phyloP scores from a whole-genome alignment of 1,284 basidiomycete genomes.

The Ganoderma resinaceum region DNA sequence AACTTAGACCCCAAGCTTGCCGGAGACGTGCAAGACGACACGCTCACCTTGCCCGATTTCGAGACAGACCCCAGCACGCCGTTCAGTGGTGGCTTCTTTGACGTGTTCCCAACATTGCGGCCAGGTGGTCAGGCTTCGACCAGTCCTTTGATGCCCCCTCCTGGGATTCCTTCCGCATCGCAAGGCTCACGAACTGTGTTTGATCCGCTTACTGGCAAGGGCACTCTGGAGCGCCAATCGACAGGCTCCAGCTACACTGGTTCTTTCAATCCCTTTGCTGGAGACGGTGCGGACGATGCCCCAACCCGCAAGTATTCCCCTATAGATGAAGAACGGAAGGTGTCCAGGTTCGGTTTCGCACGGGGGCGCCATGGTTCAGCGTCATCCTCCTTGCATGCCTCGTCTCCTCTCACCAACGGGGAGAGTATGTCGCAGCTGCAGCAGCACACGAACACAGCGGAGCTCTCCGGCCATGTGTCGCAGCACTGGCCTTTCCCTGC shows the following conservation, averaged over 20 bases:
- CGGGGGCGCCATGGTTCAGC: slow-evolving; percentile 71
- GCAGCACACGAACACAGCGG: slow-evolving; percentile 50
- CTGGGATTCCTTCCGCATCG: slow-evolving; percentile 58
- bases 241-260: slow-evolving; percentile 67
- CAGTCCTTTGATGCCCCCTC: slow-evolving; percentile 52
- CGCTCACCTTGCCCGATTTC: slow-evolving; percentile 57
- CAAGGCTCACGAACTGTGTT: slow-evolving; percentile 57
- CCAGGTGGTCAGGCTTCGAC: slow-evolving; percentile 41
- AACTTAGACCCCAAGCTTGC: slow-evolving; percentile 81
- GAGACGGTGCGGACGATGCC: slow-evolving; percentile 53
- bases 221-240: slow-evolving; percentile 54
- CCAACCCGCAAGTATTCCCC: slow-evolving; percentile 41
- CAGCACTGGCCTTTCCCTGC: slow-evolving; percentile 56
- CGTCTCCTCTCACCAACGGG: slow-evolving; percentile 61
- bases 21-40: slow-evolving; percentile 50
- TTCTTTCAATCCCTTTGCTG: slow-evolving; percentile 81
- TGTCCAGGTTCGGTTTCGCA: slow-evolving; percentile 87
- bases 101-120: slow-evolving; percentile 69
- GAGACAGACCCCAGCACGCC: slow-evolving; percentile 58
- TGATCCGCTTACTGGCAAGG: slow-evolving; percentile 51
- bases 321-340: slow-evolving; percentile 75
- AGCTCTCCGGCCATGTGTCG: slow-evolving; percentile 43
- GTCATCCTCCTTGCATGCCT: slow-evolving; percentile 64
- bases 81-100: slow-evolving; percentile 66
- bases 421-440: slow-evolving; percentile 53